Evolutionary conservation across 73 alveolate species (phyloP).

Genomic region (Symbiodinium pilosum): DNA sequence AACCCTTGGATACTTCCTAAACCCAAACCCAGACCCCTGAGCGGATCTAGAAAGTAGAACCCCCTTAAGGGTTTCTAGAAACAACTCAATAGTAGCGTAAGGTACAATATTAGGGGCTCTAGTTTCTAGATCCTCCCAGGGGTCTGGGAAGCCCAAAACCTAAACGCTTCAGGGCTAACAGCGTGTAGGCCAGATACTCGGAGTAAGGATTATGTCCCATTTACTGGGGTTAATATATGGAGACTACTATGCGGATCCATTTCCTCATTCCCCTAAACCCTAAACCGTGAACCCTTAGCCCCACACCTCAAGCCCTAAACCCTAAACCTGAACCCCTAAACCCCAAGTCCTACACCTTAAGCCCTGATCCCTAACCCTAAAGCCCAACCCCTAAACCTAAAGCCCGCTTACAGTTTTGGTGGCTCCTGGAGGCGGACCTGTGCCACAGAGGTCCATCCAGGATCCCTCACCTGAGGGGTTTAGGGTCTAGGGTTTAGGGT

Average conservation of each 20-base stretch:
- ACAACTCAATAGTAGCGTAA: no score
- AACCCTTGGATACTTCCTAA: not conserved
- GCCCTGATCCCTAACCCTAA: not conserved
- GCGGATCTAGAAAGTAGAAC: no score
- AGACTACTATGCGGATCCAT: not conserved
- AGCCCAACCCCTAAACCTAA: not conserved
- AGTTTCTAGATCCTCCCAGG: not conserved
- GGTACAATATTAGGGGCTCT: no score
- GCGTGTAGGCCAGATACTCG: no score
- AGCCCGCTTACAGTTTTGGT: no score
- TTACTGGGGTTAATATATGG: not conserved
- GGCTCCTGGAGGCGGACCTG: not conserved
- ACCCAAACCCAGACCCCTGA: not conserved
- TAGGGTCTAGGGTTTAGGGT: not conserved
- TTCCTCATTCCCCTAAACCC: not conserved
- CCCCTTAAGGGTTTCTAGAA: no score
- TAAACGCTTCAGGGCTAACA: not conserved
- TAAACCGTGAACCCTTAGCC: not conserved
- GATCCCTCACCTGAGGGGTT: not conserved
- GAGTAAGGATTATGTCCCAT: no score
- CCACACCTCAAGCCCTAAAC: not conserved
- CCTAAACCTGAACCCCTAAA: not conserved
- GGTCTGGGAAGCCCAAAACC: not conserved
- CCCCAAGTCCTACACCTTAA: not conserved
- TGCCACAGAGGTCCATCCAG: not conserved